Base-by-base conservation (phyloP, 495 filamentous ascomycete genomes). In the Penicillium ucsense region DNA sequence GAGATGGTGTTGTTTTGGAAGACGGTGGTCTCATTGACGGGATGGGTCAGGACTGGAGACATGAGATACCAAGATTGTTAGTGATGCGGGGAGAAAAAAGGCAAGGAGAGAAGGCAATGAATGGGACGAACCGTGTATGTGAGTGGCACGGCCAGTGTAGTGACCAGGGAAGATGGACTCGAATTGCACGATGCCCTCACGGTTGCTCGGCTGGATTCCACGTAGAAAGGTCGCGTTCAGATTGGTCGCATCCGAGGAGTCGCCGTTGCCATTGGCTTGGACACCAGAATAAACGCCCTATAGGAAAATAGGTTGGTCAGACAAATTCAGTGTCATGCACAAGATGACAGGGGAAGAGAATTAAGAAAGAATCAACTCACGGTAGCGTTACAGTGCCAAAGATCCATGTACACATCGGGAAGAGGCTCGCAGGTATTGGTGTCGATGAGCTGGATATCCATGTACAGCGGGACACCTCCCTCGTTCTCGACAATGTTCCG, bases 391-490 rank as follows among this genome's bases (percentile, higher is more conserved):
- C 65, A 72, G 56, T 76, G 74, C 79, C 81, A 83, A 39, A 81
- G 61, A 54, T 85, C 83, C 35, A 82, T 61, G 51, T 76, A 85
- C 31, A 76, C 61, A 43, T 72, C 59, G 0, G 73, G 68, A 34
- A 82, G 60, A 0, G 77, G 70, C 28, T 76, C 60, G 60, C 78
- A 84, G 45, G 72, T 79, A 40, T 72, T 72, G 48, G 73, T 68
- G 63, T 83, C 76, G 47, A 83, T 67, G 31, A 84, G 56, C 51
- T 82, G 78, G 53, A 83, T 66, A 49, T 84, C 82, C 37, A 83
- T 64, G 44, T 73, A 71, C 11, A 82, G 64, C 8, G 70, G 58
- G 11, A 84, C 70, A 48, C 82, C 82, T 8, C 53, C 46, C 54
- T 84, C 67, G 29, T 56, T 61, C 44, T 84, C 80, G n/a, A 66